Base-by-base conservation (phyloP, 202 grass and related monocot species). In the Digitaria exilis region DNA sequence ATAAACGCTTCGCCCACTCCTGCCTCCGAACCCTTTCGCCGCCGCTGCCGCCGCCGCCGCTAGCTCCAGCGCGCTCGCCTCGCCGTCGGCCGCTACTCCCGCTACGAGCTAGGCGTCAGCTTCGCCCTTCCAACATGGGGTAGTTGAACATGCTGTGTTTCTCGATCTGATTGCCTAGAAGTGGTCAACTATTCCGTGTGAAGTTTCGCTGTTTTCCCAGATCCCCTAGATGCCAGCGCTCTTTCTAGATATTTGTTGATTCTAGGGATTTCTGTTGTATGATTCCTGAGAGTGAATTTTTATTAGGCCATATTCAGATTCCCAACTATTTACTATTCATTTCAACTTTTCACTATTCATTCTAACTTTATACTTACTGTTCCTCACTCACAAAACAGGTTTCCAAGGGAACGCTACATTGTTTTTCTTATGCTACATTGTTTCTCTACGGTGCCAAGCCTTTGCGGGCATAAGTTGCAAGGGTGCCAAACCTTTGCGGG, bases 91-190 rank as follows among this genome's bases (percentile, higher is more conserved):
- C 22, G n/a, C 22, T 78, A 25, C 65, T 31, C 49, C 37, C n/a
- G 9, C 29, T 19, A 34, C 57, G 25, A n/a, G 46, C 37, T 46
- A 30, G 57, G 28, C 55, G 55, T 52, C 21, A 7, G 77, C 65
- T 15, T 82, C 29, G 42, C 16, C 29, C 11, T 28, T 78, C 71
- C 35, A 88, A 74, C 46, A 91, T 88, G 77, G 82, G 85, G 89
- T 85, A 82, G 67, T 41, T 14, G 6, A 25, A 14, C 50, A 26
- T 45, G 15, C 25, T 62, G 9, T 4, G 15, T 37, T 37, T 68
- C 16, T 84, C 1, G 4, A 21, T 49, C 9, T 69, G 3, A 13
- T 69, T 7, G 18, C 6, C 15, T 16, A 63, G 12, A 67, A 57
- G 9, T 56, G 35, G 1, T 3, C 2, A 1, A 9, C 48, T 54